These are phyloP conservation scores for Acanthochlamys bracteata DNA, from an alignment of 106 monocot species.

Conservation along the genomic window DNA sequence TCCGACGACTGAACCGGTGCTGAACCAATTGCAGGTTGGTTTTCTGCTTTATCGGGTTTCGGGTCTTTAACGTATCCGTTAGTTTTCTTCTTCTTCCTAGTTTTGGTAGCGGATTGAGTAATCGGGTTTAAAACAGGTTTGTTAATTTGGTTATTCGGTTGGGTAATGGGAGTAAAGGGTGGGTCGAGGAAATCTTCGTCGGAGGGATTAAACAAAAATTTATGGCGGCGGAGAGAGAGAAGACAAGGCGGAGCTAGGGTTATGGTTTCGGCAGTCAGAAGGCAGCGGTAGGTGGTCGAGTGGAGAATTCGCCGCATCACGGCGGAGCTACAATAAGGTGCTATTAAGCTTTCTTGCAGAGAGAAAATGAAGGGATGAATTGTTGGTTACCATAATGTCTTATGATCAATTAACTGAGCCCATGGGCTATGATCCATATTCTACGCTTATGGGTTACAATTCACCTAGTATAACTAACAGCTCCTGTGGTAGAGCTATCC, in stretches of 20 bases:
- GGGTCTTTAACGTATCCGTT: neutral
- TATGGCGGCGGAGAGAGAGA: neutral
- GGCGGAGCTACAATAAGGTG: neutral
- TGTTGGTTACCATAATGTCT: too few species aligned
- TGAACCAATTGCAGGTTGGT: too few species aligned
- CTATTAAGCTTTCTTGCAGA: too few species aligned
- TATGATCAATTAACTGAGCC: too few species aligned
- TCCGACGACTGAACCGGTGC: slow-evolving; percentile 45
- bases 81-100: neutral
- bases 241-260: neutral
- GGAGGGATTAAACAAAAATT: slow-evolving; percentile 7
- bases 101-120: too few species aligned
- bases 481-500: too few species aligned
- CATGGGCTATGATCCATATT: too few species aligned
- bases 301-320: neutral
- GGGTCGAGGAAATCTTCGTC: slow-evolving; percentile 31
- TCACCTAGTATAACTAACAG: too few species aligned
- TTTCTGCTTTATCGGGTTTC: neutral
- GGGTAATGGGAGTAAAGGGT: slow-evolving; percentile 30
- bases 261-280: neutral
- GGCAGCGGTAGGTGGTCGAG: neutral
- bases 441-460: too few species aligned
- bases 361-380: too few species aligned
- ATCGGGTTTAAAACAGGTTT: too few species aligned
- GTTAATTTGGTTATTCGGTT: neutral